Percentiles rank a stretch among this genome's conserved stretches.
Conservation (phyloP, 768 basidiomycete genomes). For the Kwoniella heveanensis region DNA sequence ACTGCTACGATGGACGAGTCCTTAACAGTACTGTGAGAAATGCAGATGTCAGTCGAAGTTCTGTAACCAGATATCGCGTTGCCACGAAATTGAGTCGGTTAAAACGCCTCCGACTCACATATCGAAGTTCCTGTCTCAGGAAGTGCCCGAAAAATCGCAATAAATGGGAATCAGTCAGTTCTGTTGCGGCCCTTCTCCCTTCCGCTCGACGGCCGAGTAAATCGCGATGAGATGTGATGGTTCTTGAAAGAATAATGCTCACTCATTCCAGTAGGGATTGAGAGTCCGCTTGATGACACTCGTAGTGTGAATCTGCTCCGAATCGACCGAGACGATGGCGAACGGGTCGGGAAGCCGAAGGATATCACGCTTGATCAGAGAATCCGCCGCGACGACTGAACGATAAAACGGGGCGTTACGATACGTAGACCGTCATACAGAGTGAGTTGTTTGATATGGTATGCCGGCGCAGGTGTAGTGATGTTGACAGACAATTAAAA, state of each 20-base stretch:
- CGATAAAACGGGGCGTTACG: too few relatives aligned
- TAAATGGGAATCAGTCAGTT: too few relatives aligned
- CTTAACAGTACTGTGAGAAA: conserved; percentile 73
- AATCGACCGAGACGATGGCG: conserved; percentile 96
- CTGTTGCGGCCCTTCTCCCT: too few relatives aligned
- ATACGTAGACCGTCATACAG: too few relatives aligned
- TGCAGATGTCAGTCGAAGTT: background rate
- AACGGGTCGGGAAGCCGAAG: conserved; percentile 97
- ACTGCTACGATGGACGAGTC: conserved; percentile 97
- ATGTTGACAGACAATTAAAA: too few relatives aligned
- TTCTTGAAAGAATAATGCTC: too few relatives aligned
- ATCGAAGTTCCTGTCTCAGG: conserved; percentile 81
- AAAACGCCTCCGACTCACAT: conserved; percentile 64
- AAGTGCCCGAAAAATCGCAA: background rate
- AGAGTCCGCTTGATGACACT: conserved; percentile 84
- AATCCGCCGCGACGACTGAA: conserved; percentile 84
- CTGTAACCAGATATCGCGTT: background rate
- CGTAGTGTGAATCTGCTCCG: conserved; percentile 94
- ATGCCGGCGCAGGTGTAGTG: too few relatives aligned
- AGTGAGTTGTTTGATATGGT: too few relatives aligned
- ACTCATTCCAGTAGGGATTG: conserved; percentile 57
- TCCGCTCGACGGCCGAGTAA: too few relatives aligned
- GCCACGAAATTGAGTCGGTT: background rate
- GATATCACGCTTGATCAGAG: conserved; percentile 54
- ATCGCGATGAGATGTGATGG: too few relatives aligned